Conservation (phyloP, 2,329 filamentous ascomycete genomes). For the Amylocarpus encephaloides region DNA sequence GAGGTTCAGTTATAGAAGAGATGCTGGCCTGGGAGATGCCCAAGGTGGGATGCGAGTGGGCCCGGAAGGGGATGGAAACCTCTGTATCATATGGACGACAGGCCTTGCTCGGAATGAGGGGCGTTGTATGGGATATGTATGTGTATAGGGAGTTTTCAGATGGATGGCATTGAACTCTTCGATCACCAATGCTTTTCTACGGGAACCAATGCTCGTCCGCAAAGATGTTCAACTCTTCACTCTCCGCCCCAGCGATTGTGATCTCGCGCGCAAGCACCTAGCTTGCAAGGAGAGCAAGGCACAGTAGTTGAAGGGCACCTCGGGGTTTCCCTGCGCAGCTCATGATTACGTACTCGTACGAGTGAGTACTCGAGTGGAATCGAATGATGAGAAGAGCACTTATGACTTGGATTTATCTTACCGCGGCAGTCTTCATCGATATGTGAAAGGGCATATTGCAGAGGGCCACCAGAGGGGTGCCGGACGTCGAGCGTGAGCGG, state of each 20-base stretch:
- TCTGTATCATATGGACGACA: constrained; percentile 12
- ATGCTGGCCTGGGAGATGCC: too few species aligned
- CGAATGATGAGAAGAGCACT: too few species aligned
- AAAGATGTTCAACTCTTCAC: not conserved
- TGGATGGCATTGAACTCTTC: not conserved
- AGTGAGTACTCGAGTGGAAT: too few species aligned
- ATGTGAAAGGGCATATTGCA: too few species aligned
- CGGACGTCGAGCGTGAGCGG: too few species aligned
- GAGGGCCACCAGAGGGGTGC: too few species aligned
- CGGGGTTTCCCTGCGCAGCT: too few species aligned
- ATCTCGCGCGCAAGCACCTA: not conserved
- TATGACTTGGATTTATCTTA: too few species aligned
- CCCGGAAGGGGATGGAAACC: not conserved
- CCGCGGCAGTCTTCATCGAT: too few species aligned
- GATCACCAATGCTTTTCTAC: not conserved
- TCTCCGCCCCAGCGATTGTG: not conserved
- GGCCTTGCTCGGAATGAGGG: not conserved
- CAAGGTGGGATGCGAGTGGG: not conserved
- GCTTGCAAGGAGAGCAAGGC: not conserved
- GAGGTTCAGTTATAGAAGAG: not conserved
- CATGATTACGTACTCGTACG: too few species aligned
- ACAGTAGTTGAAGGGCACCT: too few species aligned
- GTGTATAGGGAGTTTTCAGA: constrained; percentile 2
- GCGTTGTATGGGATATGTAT: constrained; percentile 10
- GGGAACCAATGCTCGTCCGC: not conserved